phyloP scores from a whole-genome alignment of 352 stramenopile genomes.

The Pythium sukuiense region DNA sequence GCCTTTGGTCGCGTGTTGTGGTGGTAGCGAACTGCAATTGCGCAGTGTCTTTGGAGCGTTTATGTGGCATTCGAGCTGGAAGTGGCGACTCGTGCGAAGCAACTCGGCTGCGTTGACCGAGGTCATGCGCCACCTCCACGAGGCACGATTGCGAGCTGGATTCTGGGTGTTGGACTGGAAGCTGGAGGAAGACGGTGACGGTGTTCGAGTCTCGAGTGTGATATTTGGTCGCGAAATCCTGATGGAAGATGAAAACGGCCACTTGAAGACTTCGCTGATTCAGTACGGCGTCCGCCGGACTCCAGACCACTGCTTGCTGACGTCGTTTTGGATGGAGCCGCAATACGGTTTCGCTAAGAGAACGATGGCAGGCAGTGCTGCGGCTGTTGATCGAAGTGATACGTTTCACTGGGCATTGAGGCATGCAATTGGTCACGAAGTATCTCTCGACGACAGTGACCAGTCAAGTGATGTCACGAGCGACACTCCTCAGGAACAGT shows the following conservation, averaged over 20 bases:
- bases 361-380: constrained; percentile 32
- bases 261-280: constrained; percentile 68
- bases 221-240: constrained; percentile 81
- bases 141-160: constrained; percentile 64
- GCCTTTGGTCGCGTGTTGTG: constrained; percentile 62
- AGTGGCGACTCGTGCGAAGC: constrained; percentile 61
- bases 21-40: constrained; percentile 72
- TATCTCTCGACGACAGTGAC: constrained; percentile 47
- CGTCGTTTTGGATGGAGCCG: constrained; percentile 89
- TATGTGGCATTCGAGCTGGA: constrained; percentile 88
- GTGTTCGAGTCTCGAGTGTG: constrained; percentile 58
- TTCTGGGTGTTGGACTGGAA: constrained; percentile 88
- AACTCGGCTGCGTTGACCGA: constrained; percentile 52
- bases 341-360: constrained; percentile 74
- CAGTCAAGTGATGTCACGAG: constrained; percentile 9
- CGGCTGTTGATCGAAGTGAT: constrained; percentile 45
- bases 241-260: constrained; percentile 80
- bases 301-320: constrained; percentile 79
- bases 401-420: constrained; percentile 67
- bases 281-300: constrained; percentile 79
- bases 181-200: constrained; percentile 56
- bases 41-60: constrained; percentile 82
- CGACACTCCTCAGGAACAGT: background rate
- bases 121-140: constrained; percentile 72
- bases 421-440: constrained; percentile 69